Evolutionary conservation across 129 eudicot species (phyloP), one percentile per base, ranked within the genome.

Genomic region (Tanacetum coccineum): DNA sequence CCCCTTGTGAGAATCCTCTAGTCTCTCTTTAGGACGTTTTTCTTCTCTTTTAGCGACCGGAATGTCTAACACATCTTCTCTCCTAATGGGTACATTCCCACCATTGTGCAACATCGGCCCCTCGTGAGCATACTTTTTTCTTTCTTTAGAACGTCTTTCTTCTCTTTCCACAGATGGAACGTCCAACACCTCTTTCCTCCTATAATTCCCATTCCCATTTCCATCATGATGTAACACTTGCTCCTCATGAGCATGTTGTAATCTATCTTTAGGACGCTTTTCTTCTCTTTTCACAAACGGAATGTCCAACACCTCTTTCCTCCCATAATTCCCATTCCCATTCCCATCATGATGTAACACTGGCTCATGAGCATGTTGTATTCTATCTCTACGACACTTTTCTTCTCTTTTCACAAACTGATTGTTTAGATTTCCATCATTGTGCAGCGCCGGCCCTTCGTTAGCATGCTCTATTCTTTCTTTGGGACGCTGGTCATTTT

Each of bases 401-500:
- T 72, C 93, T 19, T 81, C 76, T 68, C 62, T 58, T 72, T 67
- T 67, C 22, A 70, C 3, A 49, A 58, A 60, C 9, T 66, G 71
- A 42, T 36, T 63, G 63, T 57, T 22, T 26, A 30, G 68, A 26
- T 40, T 82, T 62, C 63, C 70, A 32, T 61, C 75, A 40, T 64
- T 21, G 52, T 54, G 72, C 50, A 60, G 28, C 15, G 22, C 57
- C 49, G 62, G 71, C 56, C 68, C 75, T 55, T 62, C 81, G 25
- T 71, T 42, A 51, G 63, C 74, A 64, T 72, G 42, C 32, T 71
- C 85, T 36, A 40, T 74, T 79, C 77, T 87, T 68, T 81, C 85
- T 65, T 85, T 83, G 44, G 74, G 45, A 28, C 71, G 48, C 46
- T 75, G 75, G 63, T 77, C 81, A 8, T 60, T 49, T 62, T 72